These are phyloP conservation scores for Mycena galericulata DNA, from an alignment of 768 basidiomycete species.

Conservation along the genomic window DNA sequence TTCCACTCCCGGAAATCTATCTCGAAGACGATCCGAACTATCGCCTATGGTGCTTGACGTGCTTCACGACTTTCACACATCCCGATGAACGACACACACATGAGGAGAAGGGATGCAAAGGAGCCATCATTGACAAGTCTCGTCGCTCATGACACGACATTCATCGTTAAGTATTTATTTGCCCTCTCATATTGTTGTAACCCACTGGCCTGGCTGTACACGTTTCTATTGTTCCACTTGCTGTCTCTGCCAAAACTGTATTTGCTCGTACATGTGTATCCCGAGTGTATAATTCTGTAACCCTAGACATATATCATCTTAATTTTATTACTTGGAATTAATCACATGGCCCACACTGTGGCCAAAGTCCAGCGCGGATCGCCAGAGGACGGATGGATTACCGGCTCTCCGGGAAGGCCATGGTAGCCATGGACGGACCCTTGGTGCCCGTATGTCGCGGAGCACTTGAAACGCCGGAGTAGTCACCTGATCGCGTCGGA, in stretches of 20 bases:
- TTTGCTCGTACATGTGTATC: neutral
- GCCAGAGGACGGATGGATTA: too few relatives aligned
- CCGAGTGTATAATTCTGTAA: neutral
- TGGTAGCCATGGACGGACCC: neutral
- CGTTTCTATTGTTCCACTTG: neutral
- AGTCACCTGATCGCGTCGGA: constrained; percentile 13
- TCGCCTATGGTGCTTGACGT: constrained; percentile 14
- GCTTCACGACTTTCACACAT: neutral
- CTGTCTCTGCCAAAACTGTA: neutral
- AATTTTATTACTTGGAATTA: neutral
- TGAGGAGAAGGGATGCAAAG: too few relatives aligned
- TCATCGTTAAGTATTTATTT: neutral
- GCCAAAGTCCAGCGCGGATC: neutral
- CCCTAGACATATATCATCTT: neutral
- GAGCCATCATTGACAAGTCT: too few relatives aligned
- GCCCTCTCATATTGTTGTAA: neutral
- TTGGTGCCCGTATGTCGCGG: neutral
- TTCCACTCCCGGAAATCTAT: constrained; percentile 21
- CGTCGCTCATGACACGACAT: too few relatives aligned
- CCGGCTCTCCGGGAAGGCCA: neutral
- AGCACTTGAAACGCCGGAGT: neutral
- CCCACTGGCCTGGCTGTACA: neutral
- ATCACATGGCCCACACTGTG: neutral
- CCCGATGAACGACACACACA: neutral
- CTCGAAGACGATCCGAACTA: neutral